Evolutionary conservation across 345 rosid species (phyloP).

Genomic region (Citrus mangshanensis): DNA sequence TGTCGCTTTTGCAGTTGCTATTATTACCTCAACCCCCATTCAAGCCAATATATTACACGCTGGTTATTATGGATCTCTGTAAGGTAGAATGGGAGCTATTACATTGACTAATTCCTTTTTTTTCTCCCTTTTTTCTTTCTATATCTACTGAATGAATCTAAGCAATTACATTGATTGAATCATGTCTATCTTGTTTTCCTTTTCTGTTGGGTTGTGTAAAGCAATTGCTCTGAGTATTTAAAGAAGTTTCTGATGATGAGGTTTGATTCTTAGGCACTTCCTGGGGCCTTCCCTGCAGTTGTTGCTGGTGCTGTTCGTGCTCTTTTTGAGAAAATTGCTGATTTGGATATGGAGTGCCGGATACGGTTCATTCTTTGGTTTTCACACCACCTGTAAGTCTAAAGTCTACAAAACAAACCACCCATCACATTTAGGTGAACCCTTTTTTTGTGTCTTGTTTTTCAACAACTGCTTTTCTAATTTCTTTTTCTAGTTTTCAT

Average conservation of each 20-base stretch:
- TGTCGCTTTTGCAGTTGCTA: constrained; percentile 68
- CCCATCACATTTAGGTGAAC: background rate
- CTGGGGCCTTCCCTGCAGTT: constrained; percentile 99
- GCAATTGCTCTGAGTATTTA: constrained; percentile 9
- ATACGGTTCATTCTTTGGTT: constrained; percentile 95
- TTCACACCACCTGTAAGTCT: constrained; percentile 94
- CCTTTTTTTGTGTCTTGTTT: no score
- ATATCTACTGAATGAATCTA: background rate
- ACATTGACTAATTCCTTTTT: background rate
- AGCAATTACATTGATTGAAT: background rate
- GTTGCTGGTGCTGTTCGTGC: constrained; percentile 98
- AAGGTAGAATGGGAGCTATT: constrained; percentile 58
- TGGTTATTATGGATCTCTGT: constrained; percentile 96
- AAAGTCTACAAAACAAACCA: background rate
- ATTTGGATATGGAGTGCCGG: constrained; percentile 94
- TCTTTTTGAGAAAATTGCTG: constrained; percentile 89
- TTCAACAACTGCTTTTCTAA: background rate
- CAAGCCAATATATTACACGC: constrained; percentile 87
- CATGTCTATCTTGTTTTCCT: background rate
- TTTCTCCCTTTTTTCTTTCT: background rate
- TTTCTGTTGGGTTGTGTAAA: background rate
- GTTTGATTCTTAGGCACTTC: constrained; percentile 76
- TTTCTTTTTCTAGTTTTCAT: background rate
- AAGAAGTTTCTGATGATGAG: constrained; percentile 23
- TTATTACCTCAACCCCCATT: constrained; percentile 91